phyloP scores from a whole-genome alignment of 192 early-diverging fungal genomes.

The Physocladia obscura region DNA sequence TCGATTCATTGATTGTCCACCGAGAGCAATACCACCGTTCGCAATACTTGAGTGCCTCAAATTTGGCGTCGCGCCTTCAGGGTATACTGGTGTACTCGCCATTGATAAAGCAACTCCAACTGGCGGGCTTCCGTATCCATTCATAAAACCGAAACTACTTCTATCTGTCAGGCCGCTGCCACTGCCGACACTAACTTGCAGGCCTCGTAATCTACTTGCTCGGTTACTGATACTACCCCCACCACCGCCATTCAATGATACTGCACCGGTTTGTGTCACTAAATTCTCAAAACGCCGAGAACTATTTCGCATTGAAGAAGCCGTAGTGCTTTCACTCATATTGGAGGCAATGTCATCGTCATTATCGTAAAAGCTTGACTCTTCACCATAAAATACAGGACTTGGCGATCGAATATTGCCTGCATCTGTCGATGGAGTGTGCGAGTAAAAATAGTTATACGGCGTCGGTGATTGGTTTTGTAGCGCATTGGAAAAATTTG shows the following conservation, averaged over 20 bases:
- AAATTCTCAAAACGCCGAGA: no score
- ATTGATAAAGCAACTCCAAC: not conserved
- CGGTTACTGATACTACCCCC: no score
- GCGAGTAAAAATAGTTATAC: no score
- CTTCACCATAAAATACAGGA: conserved; percentile 43
- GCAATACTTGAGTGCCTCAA: not conserved
- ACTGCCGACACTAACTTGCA: no score
- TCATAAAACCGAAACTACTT: no score
- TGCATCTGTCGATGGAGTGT: no score
- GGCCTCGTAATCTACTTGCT: no score
- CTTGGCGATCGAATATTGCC: conserved; percentile 41
- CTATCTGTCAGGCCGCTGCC: no score
- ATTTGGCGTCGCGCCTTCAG: not conserved
- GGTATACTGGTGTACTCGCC: not conserved
- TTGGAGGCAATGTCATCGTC: conserved; percentile 33
- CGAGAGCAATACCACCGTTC: not conserved
- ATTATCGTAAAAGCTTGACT: conserved; percentile 36
- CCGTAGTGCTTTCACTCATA: conserved; percentile 22
- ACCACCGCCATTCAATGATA: no score
- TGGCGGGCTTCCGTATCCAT: not conserved
- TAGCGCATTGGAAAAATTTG: not conserved
- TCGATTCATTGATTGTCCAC: conserved; percentile 18
- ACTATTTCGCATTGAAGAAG: conserved; percentile 18
- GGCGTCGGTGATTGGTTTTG: not conserved
- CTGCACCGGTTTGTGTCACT: no score